A percentile compares a stretch with the other conserved stretches of the same genome.
These are phyloP conservation scores for Ambispora gerdemannii DNA, from an alignment of 192 early-diverging fungal species.

Conservation along the genomic window DNA sequence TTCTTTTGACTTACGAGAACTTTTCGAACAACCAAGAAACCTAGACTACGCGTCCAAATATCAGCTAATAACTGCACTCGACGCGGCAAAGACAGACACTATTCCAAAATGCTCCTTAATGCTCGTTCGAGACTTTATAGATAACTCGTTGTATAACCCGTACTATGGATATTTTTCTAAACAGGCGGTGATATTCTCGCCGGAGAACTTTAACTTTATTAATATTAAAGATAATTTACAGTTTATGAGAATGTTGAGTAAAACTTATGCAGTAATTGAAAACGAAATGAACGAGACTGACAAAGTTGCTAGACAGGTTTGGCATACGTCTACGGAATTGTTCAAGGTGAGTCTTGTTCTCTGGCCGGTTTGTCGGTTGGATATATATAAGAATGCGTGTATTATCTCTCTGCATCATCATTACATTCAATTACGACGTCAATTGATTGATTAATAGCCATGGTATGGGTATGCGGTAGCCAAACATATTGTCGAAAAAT, in stretches of 20 bases:
- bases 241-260: slow-evolving; percentile 69
- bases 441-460: slow-evolving; percentile 45
- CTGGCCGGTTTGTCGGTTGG: too few species aligned
- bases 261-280: slow-evolving; percentile 79
- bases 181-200: slow-evolving; percentile 81
- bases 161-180: slow-evolving; percentile 97
- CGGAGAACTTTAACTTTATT: slow-evolving; percentile 62
- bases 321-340: slow-evolving; percentile 97
- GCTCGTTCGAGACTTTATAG: slow-evolving; percentile 87
- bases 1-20: too few species aligned
- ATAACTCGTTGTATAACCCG: slow-evolving; percentile 94
- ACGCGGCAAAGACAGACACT: slow-evolving; percentile 33
- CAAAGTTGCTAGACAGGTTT: slow-evolving; percentile 80
- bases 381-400: too few species aligned
- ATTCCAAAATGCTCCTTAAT: slow-evolving; percentile 62
- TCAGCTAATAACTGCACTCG: slow-evolving; percentile 50
- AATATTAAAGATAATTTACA: slow-evolving; percentile 65
- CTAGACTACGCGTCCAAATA: slow-evolving; percentile 33
- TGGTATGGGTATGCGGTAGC: slow-evolving; percentile 94
- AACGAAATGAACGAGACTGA: slow-evolving; percentile 72
- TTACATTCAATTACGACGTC: background rate
- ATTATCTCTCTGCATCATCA: too few species aligned
- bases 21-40: background rate
- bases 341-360: slow-evolving; percentile 78
- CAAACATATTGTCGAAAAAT: slow-evolving; percentile 78